Evolutionary conservation across 106 monocot species (phyloP).

Genomic region (Allium fistulosum): DNA sequence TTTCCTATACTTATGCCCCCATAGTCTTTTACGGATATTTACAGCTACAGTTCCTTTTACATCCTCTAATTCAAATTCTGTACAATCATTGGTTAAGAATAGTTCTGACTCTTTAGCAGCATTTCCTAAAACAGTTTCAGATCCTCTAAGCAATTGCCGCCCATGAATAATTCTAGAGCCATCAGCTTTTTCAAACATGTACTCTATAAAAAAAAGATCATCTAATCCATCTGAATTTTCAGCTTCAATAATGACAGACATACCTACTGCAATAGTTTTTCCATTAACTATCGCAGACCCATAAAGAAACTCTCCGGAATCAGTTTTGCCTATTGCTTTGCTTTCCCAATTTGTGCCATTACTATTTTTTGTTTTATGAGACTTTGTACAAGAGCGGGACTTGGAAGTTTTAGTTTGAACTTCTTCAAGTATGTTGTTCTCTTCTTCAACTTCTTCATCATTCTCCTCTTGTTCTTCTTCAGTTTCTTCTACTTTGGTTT

Average conservation of each 20-base stretch:
- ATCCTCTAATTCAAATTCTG: slow-evolving; percentile 64
- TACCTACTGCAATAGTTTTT: slow-evolving; percentile 37
- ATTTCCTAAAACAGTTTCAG: slow-evolving; percentile 79
- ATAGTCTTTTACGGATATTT: slow-evolving; percentile 40
- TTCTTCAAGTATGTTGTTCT: slow-evolving; percentile 22
- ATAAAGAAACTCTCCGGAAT: slow-evolving; percentile 67
- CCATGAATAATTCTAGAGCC: slow-evolving; percentile 84
- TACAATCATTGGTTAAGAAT: slow-evolving; percentile 77
- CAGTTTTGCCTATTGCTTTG: slow-evolving; percentile 27
- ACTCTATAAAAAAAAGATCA: slow-evolving; percentile 57
- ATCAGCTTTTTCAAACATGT: slow-evolving; percentile 64
- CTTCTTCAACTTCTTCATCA: slow-evolving; percentile 72
- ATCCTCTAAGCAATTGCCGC: slow-evolving; percentile 50
- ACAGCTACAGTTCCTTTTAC: slow-evolving; percentile 63
- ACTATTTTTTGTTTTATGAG: slow-evolving; percentile 18
- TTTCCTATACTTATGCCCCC: slow-evolving; percentile 75
- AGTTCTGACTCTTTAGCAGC: slow-evolving; percentile 89
- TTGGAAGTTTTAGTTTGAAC: slow-evolving; percentile 22
- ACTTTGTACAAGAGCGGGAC: slow-evolving; percentile 12
- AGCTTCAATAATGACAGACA: slow-evolving; percentile 40
- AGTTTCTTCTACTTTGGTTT: slow-evolving; percentile 32
- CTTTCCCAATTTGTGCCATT: slow-evolving; percentile 59
- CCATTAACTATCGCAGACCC: slow-evolving; percentile 51
- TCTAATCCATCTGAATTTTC: slow-evolving; percentile 32
- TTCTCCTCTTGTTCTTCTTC: slow-evolving; percentile 55